Conservation (phyloP, 2,329 filamentous ascomycete species). For the Fusarium xylarioides region DNA sequence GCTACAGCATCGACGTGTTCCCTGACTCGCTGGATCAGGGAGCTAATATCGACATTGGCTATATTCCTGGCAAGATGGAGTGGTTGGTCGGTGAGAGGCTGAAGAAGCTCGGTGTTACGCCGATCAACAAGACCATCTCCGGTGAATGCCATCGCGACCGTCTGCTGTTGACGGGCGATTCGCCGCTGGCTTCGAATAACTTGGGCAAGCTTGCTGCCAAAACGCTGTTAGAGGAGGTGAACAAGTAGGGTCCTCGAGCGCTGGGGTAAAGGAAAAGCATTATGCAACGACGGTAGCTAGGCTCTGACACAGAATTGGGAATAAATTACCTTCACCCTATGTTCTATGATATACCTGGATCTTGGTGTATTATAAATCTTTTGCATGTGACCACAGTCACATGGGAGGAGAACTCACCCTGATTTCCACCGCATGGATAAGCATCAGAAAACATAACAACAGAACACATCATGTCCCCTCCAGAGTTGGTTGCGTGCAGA, state of each 20-base stretch:
- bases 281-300: rapidly evolving
- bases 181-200: background rate
- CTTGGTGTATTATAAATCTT: rapidly evolving
- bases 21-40: background rate
- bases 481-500: rapidly evolving
- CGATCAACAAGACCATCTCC: background rate
- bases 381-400: too few species aligned
- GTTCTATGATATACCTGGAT: rapidly evolving
- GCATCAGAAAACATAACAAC: too few species aligned
- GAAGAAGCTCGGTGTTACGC: background rate
- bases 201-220: background rate
- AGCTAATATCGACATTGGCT: background rate
- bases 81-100: background rate
- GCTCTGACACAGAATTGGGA: background rate
- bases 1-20: background rate
- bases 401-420: rapidly evolving
- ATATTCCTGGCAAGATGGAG: conserved; percentile 5
- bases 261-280: rapidly evolving
- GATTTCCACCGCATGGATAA: background rate
- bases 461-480: rapidly evolving
- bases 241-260: rapidly evolving
- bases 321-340: rapidly evolving
- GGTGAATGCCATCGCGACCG: background rate
- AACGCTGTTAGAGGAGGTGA: background rate
- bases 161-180: background rate